Base-by-base conservation (phyloP, 2,329 filamentous ascomycete genomes). In the Xylaria arbuscula region DNA sequence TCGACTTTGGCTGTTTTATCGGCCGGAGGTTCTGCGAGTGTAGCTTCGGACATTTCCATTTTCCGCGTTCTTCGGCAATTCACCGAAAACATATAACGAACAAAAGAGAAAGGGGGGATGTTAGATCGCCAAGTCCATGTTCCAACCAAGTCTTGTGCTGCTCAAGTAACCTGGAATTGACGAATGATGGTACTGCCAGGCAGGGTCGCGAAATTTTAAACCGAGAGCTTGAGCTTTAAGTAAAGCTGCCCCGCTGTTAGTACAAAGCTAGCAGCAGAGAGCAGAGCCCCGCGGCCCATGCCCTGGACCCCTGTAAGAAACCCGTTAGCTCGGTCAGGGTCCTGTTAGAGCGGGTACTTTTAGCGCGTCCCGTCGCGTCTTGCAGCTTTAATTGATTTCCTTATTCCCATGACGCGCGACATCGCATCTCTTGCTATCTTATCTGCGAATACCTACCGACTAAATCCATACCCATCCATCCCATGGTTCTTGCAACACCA, bases 351-450 rank as follows among this genome's bases (percentile, higher is more conserved):
- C n/a, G 32, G 38, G 38, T 57, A 58, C 40, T 8, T 40, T 68
- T 73, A 71, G 73, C 75, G 75, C 68, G 73, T 74, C 47, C 48
- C 15, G 75, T 74, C 75, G 75, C 75, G 75, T 76, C 74, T 72
- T 56, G 28, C 45, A 54, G 48, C 69, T 74, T 76, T 76, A 76
- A 76, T 76, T 76, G 74, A 72, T 70, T 72, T 72, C 32, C 9
- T n/a, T 34, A 19, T 32, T n/a, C 11, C 67, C n/a, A 57, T 48
- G 58, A 74, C 73, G 75, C 74, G 72, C 74, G 72, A 72, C 69
- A 67, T 55, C 22, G 38, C 64, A 51, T 42, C 50, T 58, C 22
- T 55, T 34, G 24, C 36, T 55, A 34, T 62, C 58, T 59, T 57
- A 54, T 51, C 34, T 47, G 13, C 36, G 19, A 42, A n/a, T 32